These are phyloP conservation scores for Sporodiniella umbellata DNA, from an alignment of 371 early-diverging fungal species.

Conservation along the genomic window DNA sequence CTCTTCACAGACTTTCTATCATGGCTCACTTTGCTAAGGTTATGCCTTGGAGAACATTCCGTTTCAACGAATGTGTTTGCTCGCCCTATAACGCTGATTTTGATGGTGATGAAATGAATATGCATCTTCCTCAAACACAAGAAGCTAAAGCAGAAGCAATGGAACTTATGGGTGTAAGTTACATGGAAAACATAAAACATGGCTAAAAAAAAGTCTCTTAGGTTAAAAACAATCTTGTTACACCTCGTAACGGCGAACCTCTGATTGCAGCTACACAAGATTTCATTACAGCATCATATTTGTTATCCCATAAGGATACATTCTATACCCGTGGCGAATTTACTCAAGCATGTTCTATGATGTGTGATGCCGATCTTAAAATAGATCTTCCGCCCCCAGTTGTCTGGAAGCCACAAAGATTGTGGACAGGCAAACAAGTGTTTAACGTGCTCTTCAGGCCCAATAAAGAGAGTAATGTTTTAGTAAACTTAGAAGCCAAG, in stretches of 20 bases:
- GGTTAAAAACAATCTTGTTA: conserved; percentile 95
- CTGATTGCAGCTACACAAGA: conserved; percentile 99
- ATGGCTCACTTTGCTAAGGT: conserved; percentile 98
- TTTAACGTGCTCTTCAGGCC: conserved; percentile 87
- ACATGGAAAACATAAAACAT: not conserved
- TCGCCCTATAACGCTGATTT: conserved; percentile 99
- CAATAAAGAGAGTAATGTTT: conserved; percentile 63
- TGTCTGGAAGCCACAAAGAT: conserved; percentile 73
- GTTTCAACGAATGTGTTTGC: conserved; percentile 99
- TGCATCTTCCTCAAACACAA: conserved; percentile 99
- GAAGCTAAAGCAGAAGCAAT: conserved; percentile 98
- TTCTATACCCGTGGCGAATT: conserved; percentile 97
- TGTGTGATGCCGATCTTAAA: conserved; percentile 75
- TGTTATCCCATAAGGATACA: conserved; percentile 90
- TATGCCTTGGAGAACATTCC: conserved; percentile 96
- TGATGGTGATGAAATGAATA: conserved; percentile 99
- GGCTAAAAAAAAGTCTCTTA: not conserved
- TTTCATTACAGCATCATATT: conserved; percentile 97
- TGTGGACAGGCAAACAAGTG: conserved; percentile 71
- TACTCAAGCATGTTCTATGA: conserved; percentile 84
- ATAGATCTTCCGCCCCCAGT: conserved; percentile 94
- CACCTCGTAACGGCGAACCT: conserved; percentile 95
- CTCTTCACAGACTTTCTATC: conserved; percentile 97
- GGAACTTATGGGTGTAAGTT: conserved; percentile 89
- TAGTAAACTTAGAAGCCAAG: conserved; percentile 88